Conservation (phyloP, 805 yeast genomes). For the Spathaspora passalidarum region DNA sequence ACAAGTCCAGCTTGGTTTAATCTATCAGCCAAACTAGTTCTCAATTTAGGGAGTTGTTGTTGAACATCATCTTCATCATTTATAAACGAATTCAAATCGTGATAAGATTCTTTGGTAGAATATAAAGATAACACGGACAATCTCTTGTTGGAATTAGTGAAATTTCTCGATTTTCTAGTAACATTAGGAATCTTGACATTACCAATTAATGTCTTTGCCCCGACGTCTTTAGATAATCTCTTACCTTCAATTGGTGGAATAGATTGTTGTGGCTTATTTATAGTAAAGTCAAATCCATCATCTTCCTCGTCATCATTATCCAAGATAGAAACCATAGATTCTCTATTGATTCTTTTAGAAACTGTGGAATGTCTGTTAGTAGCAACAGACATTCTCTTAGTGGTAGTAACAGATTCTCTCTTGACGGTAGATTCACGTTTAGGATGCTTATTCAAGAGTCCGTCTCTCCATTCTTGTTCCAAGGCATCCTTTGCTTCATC, state of each 20-base stretch:
- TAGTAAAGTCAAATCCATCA: constrained; percentile 4
- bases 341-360: constrained; percentile 20
- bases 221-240: constrained; percentile 43
- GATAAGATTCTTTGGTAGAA: constrained; percentile 64
- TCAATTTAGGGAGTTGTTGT: constrained; percentile 13
- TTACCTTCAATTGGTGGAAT: constrained; percentile 33
- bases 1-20: constrained; percentile 35
- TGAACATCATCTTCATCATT: constrained; percentile 19
- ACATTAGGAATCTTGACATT: constrained; percentile 70
- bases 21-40: constrained; percentile 44
- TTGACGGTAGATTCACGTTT: not conserved
- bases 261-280: constrained; percentile 10
- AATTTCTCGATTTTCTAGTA: constrained; percentile 62
- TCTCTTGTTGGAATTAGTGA: constrained; percentile 62
- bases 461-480: constrained; percentile 16
- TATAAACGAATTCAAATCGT: constrained; percentile 48
- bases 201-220: constrained; percentile 51
- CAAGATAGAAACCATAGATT: constrained; percentile 33
- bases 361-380: not conserved
- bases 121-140: constrained; percentile 69
- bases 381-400: not conserved
- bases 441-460: constrained; percentile 1
- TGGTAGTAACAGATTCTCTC: not conserved
- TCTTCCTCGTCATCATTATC: constrained; percentile 12
- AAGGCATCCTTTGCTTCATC: constrained; percentile 42